Evolutionary conservation across 2,329 filamentous ascomycete species (phyloP).

Genomic region (Claviceps monticola): DNA sequence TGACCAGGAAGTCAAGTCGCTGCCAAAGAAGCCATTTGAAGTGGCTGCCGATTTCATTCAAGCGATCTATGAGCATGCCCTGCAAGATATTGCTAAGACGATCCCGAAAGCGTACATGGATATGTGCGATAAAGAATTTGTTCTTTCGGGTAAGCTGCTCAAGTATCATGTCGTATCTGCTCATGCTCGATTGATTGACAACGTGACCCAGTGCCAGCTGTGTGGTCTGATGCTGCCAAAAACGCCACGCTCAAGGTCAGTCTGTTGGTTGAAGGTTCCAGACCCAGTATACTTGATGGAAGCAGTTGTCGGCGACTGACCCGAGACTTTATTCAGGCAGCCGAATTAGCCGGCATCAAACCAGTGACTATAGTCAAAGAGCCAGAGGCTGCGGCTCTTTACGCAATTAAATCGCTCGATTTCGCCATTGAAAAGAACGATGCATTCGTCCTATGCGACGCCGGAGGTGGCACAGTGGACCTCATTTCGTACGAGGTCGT

Average conservation of each 20-base stretch:
- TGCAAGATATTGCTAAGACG: constrained; percentile 20
- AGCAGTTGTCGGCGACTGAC: background rate
- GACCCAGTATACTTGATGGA: background rate
- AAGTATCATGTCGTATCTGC: background rate
- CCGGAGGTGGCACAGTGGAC: constrained; percentile 40
- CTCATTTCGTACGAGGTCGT: constrained; percentile 37
- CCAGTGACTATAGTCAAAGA: constrained; percentile 34
- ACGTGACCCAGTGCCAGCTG: constrained; percentile 36
- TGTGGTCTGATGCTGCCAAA: constrained; percentile 42
- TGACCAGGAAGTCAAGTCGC: background rate
- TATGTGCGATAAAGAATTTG: constrained; percentile 17
- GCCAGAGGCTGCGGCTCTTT: constrained; percentile 37
- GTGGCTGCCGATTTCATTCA: constrained; percentile 8
- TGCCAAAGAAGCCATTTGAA: constrained; percentile 8
- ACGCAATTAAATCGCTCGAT: constrained; percentile 29
- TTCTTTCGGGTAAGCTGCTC: constrained; percentile 25
- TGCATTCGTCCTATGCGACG: constrained; percentile 38
- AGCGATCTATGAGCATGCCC: constrained; percentile 15
- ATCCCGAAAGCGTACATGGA: constrained; percentile 8
- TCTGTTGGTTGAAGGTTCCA: background rate
- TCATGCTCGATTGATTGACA: background rate
- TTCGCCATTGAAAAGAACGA: constrained; percentile 27
- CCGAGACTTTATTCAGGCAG: constrained; percentile 14
- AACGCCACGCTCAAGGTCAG: constrained; percentile 25
- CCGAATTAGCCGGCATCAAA: constrained; percentile 24